These are phyloP conservation scores for Bretschneidera sinensis DNA, from an alignment of 345 rosid genomes.

Conservation along the genomic window DNA sequence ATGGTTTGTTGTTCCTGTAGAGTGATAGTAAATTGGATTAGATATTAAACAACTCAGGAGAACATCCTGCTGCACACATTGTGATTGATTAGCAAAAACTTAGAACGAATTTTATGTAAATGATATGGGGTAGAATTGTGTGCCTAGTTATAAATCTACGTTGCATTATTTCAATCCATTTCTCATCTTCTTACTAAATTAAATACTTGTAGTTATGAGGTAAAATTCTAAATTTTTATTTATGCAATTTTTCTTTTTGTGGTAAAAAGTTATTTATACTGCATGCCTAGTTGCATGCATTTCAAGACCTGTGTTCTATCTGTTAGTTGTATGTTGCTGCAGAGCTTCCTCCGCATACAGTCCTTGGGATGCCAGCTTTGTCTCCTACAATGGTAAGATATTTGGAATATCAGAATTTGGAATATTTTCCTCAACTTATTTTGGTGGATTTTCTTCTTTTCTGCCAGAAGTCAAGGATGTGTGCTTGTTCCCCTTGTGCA, in stretches of 20 bases:
- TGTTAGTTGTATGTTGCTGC: slow-evolving; percentile 22
- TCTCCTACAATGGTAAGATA: slow-evolving; percentile 95
- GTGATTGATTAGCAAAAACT: too few species aligned
- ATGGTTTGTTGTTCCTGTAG: too few species aligned
- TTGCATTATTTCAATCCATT: too few species aligned
- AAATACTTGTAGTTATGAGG: too few species aligned
- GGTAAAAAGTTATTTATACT: background rate
- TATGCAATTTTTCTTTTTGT: background rate
- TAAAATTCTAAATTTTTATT: too few species aligned
- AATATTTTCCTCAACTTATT: background rate
- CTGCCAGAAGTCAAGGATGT: slow-evolving; percentile 21
- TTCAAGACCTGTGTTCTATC: background rate
- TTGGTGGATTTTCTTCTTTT: slow-evolving; percentile 15
- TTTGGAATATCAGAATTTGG: background rate
- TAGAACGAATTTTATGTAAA: background rate
- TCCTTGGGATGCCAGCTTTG: slow-evolving; percentile 92
- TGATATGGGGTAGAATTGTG: too few species aligned
- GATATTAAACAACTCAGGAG: background rate
- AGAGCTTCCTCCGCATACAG: slow-evolving; percentile 60
- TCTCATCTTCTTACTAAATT: too few species aligned
- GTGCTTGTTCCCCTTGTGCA: slow-evolving; percentile 38
- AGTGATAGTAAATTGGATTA: background rate
- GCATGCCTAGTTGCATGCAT: background rate
- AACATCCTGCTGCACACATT: too few species aligned
- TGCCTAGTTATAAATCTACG: too few species aligned